Base-by-base conservation (phyloP, 768 basidiomycete species). In the Lentinula lateritia region DNA sequence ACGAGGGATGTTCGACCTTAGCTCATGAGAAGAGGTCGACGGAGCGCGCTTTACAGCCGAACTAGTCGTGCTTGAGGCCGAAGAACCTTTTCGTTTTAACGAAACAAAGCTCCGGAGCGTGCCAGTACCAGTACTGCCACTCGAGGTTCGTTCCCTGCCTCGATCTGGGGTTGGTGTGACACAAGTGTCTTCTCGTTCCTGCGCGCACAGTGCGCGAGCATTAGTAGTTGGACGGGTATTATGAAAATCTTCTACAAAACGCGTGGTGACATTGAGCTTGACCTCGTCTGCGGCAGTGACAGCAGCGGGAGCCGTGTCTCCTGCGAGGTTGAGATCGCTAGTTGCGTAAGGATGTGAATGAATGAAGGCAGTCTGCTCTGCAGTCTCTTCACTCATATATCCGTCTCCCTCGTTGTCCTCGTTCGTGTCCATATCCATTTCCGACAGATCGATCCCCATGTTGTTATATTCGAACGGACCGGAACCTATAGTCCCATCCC, bases 141-240 rank as follows among this genome's bases (percentile, higher is more conserved):
- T 46, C 58, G 32, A 23, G 32, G 32, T 34, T 41, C 69, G 67
- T 56, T 66, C 66, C 50, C 63, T 69, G 62, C 68, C 67, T 50
- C 64, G 63, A 42, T 71, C 69, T 23, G 69, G 66, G 34, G 70
- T 69, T 12, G 72, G 65, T 34, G 67, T 69, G 52, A 61, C 53
- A 45, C 67, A 68, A 9, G 64, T 63, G 7, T 66, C 65, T 50
- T 71, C 72, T 36, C 68, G 66, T 45, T 50, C 58, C 18, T 48
- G 58, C 35, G 39, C 55, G 43, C 55, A 42, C 43, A 28, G 43
- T 35, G 42, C 56, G 42, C 56, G 56, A 58, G 56, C 38, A n/a
- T 32, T 34, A 23, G 34, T 15, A 6, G 45, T 45, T 18, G 38
- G n/a, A 20, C 58, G 58, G 48, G 16, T 36, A n/a, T 59, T 38